Percentiles rank a stretch among this genome's conserved stretches.
These are phyloP conservation scores for Russula sp. DNA, from an alignment of 768 basidiomycete genomes.

Conservation along the genomic window DNA sequence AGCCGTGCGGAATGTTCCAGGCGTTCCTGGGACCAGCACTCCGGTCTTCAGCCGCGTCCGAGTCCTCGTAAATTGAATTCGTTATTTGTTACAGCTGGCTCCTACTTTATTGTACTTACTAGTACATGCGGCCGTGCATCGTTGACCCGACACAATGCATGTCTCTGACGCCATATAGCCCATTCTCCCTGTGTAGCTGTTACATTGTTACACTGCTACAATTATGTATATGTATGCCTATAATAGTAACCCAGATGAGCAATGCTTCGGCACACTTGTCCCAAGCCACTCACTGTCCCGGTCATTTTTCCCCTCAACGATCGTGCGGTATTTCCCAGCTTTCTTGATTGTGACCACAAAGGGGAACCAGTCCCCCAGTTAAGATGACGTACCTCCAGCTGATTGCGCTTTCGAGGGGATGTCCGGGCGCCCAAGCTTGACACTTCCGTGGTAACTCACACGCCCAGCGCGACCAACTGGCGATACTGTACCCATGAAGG, in stretches of 20 bases:
- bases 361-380: background rate
- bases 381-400: background rate
- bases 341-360: background rate
- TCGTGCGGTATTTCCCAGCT: background rate
- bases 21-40: background rate
- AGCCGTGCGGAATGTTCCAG: background rate
- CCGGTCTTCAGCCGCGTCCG: background rate
- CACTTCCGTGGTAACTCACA: conserved; percentile 1
- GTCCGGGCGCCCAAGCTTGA: background rate
- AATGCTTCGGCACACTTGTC: background rate
- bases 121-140: background rate
- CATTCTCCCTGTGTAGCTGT: background rate
- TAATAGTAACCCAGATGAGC: background rate
- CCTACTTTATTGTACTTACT: too few relatives aligned
- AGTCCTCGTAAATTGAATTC: too few relatives aligned
- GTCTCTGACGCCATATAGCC: background rate
- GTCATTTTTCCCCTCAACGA: background rate
- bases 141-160: background rate
- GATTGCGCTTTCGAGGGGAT: background rate
- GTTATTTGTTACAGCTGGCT: too few relatives aligned
- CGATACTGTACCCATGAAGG: background rate
- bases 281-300: background rate
- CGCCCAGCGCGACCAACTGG: background rate
- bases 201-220: background rate
- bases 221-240: background rate